Evolutionary conservation across 768 basidiomycete species (phyloP), one percentile per base, ranked within the genome.

Genomic region (Rossbeevera mucosa): DNA sequence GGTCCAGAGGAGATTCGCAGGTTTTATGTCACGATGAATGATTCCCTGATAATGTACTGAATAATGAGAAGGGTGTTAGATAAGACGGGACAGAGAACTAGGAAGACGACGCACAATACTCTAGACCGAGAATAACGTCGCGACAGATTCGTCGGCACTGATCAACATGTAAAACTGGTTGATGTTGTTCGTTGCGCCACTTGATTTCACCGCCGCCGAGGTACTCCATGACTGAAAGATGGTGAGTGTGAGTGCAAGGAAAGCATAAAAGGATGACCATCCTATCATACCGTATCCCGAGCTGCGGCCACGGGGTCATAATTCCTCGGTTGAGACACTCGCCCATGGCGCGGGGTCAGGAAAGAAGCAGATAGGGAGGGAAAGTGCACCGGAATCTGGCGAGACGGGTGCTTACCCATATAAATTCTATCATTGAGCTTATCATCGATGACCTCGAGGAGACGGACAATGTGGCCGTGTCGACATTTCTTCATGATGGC

Each of bases 1-100:
- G 3, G 88, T 88, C 85, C 91, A 93, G 25, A 99, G 79, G 21
- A 99, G 83, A 70, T 99, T 99, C 43, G 94, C 91, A 24, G 96
- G 96, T 67, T 99, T 99, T 75, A 99, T 98, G 72, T 99, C 96
- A 52, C 96, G 91, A 72, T 99, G 96, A 46, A 99, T 97, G 69
- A 99, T 98, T 21, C 95, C 96, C 65, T 98, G 94, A 63, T 88
- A 82, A 66, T 99, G 96, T 2, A 99, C 95, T 98, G 64, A 11
- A 38, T 3, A 26, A 14, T n/a, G 20, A 14, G 8, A 28, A 44
- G 40, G 11, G 50, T 24, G 28, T 55, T 30, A 54, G 61, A 41
- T 43, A 43, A 6, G 36, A 44, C 33, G 11, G 44, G 22, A 25
- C 50, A 40, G 48, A 53, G 38, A 26, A 52, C 31, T 50, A 46